Evolutionary conservation across 768 basidiomycete genomes (phyloP).

Genomic region (Gyrodon lividus): DNA sequence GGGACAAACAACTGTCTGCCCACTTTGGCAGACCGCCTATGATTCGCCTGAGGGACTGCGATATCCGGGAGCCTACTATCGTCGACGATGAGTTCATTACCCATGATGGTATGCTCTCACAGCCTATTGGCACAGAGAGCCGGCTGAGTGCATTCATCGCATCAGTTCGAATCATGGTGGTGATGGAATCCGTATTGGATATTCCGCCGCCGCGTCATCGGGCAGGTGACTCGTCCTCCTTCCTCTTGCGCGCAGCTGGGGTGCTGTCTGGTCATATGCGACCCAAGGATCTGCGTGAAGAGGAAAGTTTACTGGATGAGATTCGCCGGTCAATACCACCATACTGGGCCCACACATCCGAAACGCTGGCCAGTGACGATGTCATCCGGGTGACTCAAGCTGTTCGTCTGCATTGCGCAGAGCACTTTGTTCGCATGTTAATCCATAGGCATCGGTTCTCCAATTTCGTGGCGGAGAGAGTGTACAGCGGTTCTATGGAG

Average conservation of each 20-base stretch:
- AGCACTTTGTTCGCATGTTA: constrained; percentile 84
- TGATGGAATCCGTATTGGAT: constrained; percentile 86
- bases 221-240: constrained; percentile 66
- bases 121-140: constrained; percentile 70
- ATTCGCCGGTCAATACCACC: constrained; percentile 68
- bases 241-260: constrained; percentile 68
- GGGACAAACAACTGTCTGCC: constrained; percentile 91
- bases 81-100: constrained; percentile 91
- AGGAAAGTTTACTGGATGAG: constrained; percentile 79
- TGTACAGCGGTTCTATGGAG: constrained; percentile 39
- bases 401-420: constrained; percentile 80
- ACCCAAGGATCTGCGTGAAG: constrained; percentile 70
- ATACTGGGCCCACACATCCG: constrained; percentile 78
- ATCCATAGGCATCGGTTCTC: constrained; percentile 88
- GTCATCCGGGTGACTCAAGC: constrained; percentile 89
- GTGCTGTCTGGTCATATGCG: constrained; percentile 63
- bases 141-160: constrained; percentile 81
- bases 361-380: constrained; percentile 80
- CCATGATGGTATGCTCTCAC: constrained; percentile 60
- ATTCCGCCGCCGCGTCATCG: constrained; percentile 64
- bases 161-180: constrained; percentile 76
- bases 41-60: constrained; percentile 85
- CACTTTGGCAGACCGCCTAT: constrained; percentile 89
- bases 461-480: constrained; percentile 70
- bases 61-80: constrained; percentile 81